Base-by-base conservation (phyloP, 1,284 basidiomycete species). In the Ganoderma boninense region DNA sequence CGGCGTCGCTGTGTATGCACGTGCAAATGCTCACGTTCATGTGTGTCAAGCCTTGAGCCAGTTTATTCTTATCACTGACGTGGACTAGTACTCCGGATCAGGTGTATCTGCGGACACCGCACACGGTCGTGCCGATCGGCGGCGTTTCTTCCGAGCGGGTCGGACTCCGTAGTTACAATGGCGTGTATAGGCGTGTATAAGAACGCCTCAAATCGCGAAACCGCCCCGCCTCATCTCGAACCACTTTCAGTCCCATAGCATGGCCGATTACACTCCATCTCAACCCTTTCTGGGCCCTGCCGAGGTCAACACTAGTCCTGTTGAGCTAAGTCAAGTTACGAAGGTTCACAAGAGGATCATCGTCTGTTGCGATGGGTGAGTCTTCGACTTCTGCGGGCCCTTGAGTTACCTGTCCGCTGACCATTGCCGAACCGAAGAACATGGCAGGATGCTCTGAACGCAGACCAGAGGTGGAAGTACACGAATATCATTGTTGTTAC, bases 351-450 rank as follows among this genome's bases (percentile, higher is more conserved):
- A 92, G 76, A 82, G 90, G 67, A 87, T 92, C 49, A 82, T 92
- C 59, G 84, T 93, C 35, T 92, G 90, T 72, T 93, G 92, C 74
- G 91, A 93, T 76, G 91, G 92, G 91, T 90, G 69, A 73, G 86
- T 78, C 20, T 52, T 63, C 42, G 38, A 65, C 35, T 32, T 6
- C 26, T 8, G 4, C 14, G 49, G 49, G 8, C 13, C 8, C 29
- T 18, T 23, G 32, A 32, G 23, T 60, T 10, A 54, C 64, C 44
- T 5, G 32, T 20, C 18, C 1, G 11, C 63, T 56, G 20, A 26
- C 26, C 29, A 63, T 20, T 14, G 26, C 20, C 10, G n/a, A 49
- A 10, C 35, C 26, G n/a, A 42, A 82, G 81, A 52, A 82, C 81
- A n/a, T 82, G 81, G 81, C 77, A 87, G 74, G 85, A 86, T 68